Evolutionary conservation across 2,329 filamentous ascomycete species (phyloP), one percentile per base, ranked within the genome.

Genomic region (Epichloe gansuensis): DNA sequence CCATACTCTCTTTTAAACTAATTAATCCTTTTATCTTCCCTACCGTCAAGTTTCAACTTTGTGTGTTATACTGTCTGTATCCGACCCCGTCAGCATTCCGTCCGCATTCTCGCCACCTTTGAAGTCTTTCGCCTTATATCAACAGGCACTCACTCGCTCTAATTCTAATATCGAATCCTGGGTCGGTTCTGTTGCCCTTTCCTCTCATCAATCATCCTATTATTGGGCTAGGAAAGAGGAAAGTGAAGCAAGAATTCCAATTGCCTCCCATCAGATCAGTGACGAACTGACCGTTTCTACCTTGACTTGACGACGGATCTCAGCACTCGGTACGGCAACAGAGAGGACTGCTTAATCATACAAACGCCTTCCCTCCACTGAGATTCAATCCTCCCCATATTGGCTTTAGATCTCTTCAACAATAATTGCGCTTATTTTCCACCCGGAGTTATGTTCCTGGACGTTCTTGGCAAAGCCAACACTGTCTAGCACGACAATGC

Each of bases 401-500:
- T 25, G 48, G 28, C 28, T 6, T 25, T 4, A 5, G 9, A 35
- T 15, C 6, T 25, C 9, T 3, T 35, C 21, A 13, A 12, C 9
- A 31, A 9, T 31, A 42, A 31, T 5, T n/a, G 23, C 5, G 8
- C 8, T 31, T 9, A 7, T 15, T 25, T 25, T 51, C 15, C 44
- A 37, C 15, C 41, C 28, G 49, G 37, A 42, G 53, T 47, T 25
- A 55, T 55, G 50, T 45, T 38, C 23, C 28, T 25, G 11, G 23
- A n/a, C 38, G 15, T 25, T 41, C 11, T 31, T 45, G 13, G n/a
- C 34, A 25, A 43, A 42, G 42, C 47, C 50, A 42, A 45, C 25
- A n/a, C 31, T 41, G 23, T 52, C 47, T 50, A 50, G 42, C 50
- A 52, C 52, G 53, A 43, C 51, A 41, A 37, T 23, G 35, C 50